Percentiles rank a stretch among this genome's conserved stretches.
Conservation (phyloP, 805 yeast species). For the Saturnispora diversa region DNA sequence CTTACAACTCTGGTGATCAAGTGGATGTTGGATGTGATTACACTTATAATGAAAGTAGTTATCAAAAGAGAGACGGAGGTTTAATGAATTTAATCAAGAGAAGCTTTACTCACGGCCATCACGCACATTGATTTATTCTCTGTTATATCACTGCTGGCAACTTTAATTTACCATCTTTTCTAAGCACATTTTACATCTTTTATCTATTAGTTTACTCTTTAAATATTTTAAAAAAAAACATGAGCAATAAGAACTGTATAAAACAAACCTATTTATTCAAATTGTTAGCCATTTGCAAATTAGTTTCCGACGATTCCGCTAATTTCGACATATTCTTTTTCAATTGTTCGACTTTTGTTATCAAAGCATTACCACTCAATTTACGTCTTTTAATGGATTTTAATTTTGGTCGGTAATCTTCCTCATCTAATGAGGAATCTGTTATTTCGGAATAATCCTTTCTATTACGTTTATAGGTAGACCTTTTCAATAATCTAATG, state of each 20-base stretch:
- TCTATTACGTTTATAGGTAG: constrained; percentile 14
- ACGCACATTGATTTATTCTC: constrained; percentile 8
- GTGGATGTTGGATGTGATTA: constrained; percentile 46
- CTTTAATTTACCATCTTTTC: constrained; percentile 1
- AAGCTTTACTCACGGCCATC: constrained; percentile 13
- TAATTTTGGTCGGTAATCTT: background rate
- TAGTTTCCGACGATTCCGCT: background rate
- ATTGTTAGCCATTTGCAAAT: background rate
- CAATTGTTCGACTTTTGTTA: constrained; percentile 5
- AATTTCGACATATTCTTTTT: constrained; percentile 8
- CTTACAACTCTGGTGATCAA: constrained; percentile 35
- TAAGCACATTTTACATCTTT: background rate
- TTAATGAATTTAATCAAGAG: constrained; percentile 21
- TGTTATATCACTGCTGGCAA: no score
- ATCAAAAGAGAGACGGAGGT: constrained; percentile 26
- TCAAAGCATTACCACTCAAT: background rate
- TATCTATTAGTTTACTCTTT: background rate
- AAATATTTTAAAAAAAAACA: background rate
- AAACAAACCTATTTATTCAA: background rate
- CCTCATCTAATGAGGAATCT: background rate
- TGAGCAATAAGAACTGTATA: background rate
- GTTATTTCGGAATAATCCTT: background rate
- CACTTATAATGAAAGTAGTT: constrained; percentile 25
- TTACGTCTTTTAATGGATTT: background rate
- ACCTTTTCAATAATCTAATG: constrained; percentile 18